These are phyloP conservation scores for Fusarium circinatum DNA, from an alignment of 2,329 filamentous ascomycete genomes.

Conservation along the genomic window DNA sequence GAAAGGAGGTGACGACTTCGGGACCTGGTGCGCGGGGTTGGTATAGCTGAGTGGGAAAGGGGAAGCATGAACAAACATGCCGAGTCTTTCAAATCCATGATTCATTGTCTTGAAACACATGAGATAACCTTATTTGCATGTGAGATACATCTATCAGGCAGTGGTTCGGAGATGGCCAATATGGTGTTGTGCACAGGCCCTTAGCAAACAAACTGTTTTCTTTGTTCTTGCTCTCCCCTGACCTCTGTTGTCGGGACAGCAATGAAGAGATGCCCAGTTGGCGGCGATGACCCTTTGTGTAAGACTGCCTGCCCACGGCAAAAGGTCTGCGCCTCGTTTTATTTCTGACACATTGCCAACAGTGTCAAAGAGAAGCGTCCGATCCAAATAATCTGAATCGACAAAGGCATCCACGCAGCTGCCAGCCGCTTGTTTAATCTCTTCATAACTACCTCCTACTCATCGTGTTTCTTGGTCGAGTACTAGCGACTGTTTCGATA, in stretches of 20 bases:
- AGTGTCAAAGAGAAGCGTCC: slow-evolving; percentile 8
- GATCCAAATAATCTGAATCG: slow-evolving; percentile 14
- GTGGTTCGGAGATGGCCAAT: slow-evolving; percentile 9
- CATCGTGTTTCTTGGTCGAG: slow-evolving; percentile 1
- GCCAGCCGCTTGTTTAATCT: not conserved
- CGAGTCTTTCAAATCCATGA: not conserved
- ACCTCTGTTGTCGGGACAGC: not conserved
- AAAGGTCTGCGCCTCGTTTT: slow-evolving; percentile 5
- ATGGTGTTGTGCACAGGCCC: slow-evolving; percentile 10
- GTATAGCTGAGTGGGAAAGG: slow-evolving; percentile 63
- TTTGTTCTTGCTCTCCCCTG: slow-evolving; percentile 18
- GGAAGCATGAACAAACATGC: not conserved
- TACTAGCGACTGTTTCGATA: not conserved
- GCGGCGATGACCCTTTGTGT: slow-evolving; percentile 11
- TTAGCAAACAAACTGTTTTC: slow-evolving; percentile 3
- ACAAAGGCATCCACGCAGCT: slow-evolving; percentile 17
- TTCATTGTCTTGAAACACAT: slow-evolving; percentile 12
- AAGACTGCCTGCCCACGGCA: not conserved
- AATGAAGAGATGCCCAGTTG: not conserved
- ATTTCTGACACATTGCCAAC: slow-evolving; percentile 16
- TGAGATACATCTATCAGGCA: not conserved
- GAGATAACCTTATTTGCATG: slow-evolving; percentile 2
- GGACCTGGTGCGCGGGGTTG: slow-evolving; percentile 69
- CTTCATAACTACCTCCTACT: slow-evolving; percentile 9
- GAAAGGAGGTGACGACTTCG: slow-evolving; percentile 66